Evolutionary conservation across 345 rosid species (phyloP), one percentile per base, ranked within the genome.

Genomic region (Noccaea bulbosa): DNA sequence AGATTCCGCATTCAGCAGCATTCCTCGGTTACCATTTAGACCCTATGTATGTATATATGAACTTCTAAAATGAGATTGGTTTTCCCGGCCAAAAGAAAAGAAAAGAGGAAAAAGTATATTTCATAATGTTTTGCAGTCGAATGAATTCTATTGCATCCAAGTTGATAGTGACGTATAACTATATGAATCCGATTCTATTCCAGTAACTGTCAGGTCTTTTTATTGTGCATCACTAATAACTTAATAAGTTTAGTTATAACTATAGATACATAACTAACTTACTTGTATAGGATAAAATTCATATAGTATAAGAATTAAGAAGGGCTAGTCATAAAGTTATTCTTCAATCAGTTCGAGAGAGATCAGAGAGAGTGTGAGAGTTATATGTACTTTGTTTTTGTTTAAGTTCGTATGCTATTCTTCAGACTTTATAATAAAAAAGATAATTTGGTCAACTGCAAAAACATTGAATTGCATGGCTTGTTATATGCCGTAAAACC

Each of bases 161-260:
- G 71, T 47, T 56, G 71, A 65, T 22, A 34, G 44, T 47, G 71
- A 73, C 44, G 44, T 65, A 57, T 65, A 73, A 56, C 71, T 39
- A 44, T 56, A 45, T 56, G 77, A 48, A 73, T 65, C 66, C 56
- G 59, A 55, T 73, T 55, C 77, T 47, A 40, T 65, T 73, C 71
- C 59, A 65, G 39, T 73, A 65, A 73, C 71, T 73, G 77, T 65
- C 66, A 56, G 34, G 7, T 5, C 17, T 39, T 3, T 48, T 48
- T 24, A 52, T 49, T 71, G 47, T 44, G 63, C 17, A 62, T 62
- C 75, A 71, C 75, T 61, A 43, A 20, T 52, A 52, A 43, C 8
- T 71, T 61, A 43, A 20, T 52, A 52, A 43, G 12, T 71, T 34
- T 71, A 17, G 30, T 41, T 40, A 40, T 35, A 6, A 64, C n/a